Evolutionary conservation across 768 basidiomycete genomes (phyloP).

Genomic region (Leccinum subgranulosum): DNA sequence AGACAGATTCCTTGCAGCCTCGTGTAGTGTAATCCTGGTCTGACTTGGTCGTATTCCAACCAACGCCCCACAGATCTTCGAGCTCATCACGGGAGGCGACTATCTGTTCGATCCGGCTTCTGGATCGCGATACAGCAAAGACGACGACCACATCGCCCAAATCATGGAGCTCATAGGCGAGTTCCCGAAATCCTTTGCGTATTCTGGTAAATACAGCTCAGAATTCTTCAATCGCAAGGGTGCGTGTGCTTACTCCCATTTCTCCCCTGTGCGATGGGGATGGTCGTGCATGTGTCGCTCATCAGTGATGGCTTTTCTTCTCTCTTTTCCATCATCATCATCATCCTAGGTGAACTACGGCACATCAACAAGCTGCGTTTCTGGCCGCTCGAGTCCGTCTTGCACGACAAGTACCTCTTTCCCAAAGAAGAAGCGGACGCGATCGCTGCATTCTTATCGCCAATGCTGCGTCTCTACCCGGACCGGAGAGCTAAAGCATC

Average conservation of each 20-base stretch:
- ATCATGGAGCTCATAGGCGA: constrained; percentile 96
- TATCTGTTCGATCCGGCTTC: constrained; percentile 98
- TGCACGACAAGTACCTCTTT: constrained; percentile 96
- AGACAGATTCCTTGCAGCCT: constrained; percentile 27
- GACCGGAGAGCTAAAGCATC: constrained; percentile 85
- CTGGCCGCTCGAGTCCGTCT: constrained; percentile 80
- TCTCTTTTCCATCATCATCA: neutral
- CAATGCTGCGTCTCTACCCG: constrained; percentile 88
- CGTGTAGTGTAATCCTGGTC: neutral
- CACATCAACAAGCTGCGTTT: constrained; percentile 93
- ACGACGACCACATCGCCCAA: constrained; percentile 97
- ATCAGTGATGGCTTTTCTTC: neutral
- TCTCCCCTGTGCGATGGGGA: neutral
- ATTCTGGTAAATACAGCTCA: constrained; percentile 87
- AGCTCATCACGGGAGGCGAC: constrained; percentile 93
- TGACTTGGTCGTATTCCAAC: neutral
- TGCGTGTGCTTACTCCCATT: constrained; percentile 31
- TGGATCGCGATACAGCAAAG: constrained; percentile 92
- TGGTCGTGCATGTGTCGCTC: constrained; percentile 3
- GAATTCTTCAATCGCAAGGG: constrained; percentile 98
- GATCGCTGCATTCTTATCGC: constrained; percentile 76
- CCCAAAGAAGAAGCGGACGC: constrained; percentile 76
- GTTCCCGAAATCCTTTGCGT: constrained; percentile 76
- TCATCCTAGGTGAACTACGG: constrained; percentile 67
- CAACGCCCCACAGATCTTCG: constrained; percentile 65